Percentiles rank a stretch among this genome's conserved stretches.
These are phyloP conservation scores for Diplodia sapinea DNA, from an alignment of 2,329 filamentous ascomycete species.

Conservation along the genomic window DNA sequence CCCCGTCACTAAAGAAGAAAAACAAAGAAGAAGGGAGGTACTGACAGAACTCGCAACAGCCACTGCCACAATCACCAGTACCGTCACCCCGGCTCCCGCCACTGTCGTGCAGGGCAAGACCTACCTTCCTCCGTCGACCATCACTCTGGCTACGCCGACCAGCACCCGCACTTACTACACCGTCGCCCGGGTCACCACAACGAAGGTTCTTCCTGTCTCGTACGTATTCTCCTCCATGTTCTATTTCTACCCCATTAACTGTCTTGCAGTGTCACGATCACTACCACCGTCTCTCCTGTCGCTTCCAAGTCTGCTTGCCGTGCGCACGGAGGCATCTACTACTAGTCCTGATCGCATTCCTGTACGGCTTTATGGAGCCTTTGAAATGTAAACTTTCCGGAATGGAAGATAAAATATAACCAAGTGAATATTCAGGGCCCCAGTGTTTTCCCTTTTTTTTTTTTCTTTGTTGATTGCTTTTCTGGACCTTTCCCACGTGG, in stretches of 20 bases:
- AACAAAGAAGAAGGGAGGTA: neutral
- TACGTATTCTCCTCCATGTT: conserved; percentile 31
- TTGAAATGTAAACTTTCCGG: no score
- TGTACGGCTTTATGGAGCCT: neutral
- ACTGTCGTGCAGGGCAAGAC: conserved; percentile 37
- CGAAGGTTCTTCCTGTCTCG: conserved; percentile 34
- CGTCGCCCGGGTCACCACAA: conserved; percentile 35
- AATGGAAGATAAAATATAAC: no score
- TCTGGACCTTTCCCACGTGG: neutral
- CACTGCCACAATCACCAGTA: conserved; percentile 33
- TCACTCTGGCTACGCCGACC: conserved; percentile 40
- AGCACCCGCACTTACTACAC: conserved; percentile 35
- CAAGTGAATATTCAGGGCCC: no score
- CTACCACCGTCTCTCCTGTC: conserved; percentile 37
- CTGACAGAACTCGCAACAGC: conserved; percentile 27
- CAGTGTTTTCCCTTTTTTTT: neutral
- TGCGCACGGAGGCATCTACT: conserved; percentile 35
- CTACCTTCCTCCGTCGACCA: conserved; percentile 34
- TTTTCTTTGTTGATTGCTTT: neutral
- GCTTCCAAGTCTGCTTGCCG: conserved; percentile 36
- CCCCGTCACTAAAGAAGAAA: no score
- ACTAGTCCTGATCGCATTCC: conserved; percentile 13
- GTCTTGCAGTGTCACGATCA: conserved; percentile 36
- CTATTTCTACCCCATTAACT: conserved; percentile 20
- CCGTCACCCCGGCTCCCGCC: conserved; percentile 37